Conservation (phyloP, 257 asterid species). For the Knoxia roxburghii region DNA sequence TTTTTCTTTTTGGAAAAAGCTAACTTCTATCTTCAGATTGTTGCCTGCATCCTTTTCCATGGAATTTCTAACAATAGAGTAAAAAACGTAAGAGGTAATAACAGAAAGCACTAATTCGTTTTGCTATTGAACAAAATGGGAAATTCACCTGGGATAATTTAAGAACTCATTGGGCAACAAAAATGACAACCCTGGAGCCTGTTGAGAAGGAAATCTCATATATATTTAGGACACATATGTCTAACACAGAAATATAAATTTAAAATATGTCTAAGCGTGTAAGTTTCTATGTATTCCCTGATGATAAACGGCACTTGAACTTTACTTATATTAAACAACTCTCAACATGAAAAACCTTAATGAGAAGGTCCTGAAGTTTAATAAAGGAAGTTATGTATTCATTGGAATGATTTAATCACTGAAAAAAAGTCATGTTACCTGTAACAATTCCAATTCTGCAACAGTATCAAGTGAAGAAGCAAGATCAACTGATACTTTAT, state of each 20-base stretch:
- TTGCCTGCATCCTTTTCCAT: background rate
- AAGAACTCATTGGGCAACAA: constrained; percentile 73
- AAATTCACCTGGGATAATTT: constrained; percentile 71
- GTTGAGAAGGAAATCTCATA: constrained; percentile 47
- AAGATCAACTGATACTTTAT: constrained; percentile 75
- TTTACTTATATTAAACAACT: background rate
- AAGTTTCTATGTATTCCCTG: background rate
- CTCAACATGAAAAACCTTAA: background rate
- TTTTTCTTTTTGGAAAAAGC: background rate
- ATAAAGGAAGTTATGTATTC: background rate
- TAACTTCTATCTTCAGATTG: background rate
- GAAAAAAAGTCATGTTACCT: constrained; percentile 47
- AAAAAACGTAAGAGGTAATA: background rate
- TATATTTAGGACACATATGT: constrained; percentile 29
- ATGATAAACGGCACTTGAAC: background rate
- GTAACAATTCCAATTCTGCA: constrained; percentile 85
- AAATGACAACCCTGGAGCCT: constrained; percentile 97
- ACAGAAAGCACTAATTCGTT: background rate
- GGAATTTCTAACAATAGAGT: background rate
- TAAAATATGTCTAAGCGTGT: background rate
- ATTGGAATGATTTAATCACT: constrained; percentile 3
- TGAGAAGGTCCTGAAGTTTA: background rate
- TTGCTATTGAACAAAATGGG: background rate
- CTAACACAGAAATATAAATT: constrained; percentile 24
- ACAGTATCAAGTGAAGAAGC: constrained; percentile 76